A percentile compares a stretch with the other conserved stretches of the same genome.
Evolutionary conservation across 495 filamentous ascomycete species (phyloP).

Genomic region (Podospora didyma): DNA sequence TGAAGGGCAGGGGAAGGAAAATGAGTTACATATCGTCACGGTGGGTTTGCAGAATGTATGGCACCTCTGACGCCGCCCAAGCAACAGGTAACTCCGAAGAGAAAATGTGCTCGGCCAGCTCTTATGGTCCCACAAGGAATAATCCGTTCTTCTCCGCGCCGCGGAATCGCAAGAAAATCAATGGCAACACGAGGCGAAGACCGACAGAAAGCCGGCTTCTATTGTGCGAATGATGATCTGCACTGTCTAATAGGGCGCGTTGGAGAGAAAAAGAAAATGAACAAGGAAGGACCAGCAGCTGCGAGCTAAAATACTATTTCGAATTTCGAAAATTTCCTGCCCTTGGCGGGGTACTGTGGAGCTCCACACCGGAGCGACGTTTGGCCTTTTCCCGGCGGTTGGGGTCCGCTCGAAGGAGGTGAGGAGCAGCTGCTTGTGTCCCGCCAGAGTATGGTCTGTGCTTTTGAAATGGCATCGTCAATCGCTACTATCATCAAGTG

Average conservation of each 20-base stretch:
- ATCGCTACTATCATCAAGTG: background rate
- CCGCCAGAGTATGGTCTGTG: background rate
- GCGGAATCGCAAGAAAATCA: conserved; percentile 78
- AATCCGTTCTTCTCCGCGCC: conserved; percentile 69
- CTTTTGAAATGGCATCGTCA: background rate
- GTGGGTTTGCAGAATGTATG: conserved; percentile 50
- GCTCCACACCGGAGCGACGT: conserved; percentile 16
- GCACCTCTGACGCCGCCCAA: conserved; percentile 88
- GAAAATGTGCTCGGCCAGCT: conserved; percentile 72
- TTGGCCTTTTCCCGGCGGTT: conserved; percentile 21
- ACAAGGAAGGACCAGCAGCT: conserved; percentile 9
- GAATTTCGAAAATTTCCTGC: background rate
- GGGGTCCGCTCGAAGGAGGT: no score
- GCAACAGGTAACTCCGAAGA: conserved; percentile 51
- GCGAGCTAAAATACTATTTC: background rate
- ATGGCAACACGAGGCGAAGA: conserved; percentile 51
- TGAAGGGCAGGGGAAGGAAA: no score
- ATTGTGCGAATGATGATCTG: conserved; percentile 63
- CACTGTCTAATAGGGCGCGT: conserved; percentile 88
- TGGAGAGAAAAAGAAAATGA: conserved; percentile 46
- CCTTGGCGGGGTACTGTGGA: background rate
- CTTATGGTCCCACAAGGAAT: conserved; percentile 71
- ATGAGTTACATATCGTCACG: background rate
- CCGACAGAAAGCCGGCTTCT: conserved; percentile 66
- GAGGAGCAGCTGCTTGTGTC: background rate